phyloP scores from a whole-genome alignment of 129 eudicot genomes.

The Tanacetum coccineum region DNA sequence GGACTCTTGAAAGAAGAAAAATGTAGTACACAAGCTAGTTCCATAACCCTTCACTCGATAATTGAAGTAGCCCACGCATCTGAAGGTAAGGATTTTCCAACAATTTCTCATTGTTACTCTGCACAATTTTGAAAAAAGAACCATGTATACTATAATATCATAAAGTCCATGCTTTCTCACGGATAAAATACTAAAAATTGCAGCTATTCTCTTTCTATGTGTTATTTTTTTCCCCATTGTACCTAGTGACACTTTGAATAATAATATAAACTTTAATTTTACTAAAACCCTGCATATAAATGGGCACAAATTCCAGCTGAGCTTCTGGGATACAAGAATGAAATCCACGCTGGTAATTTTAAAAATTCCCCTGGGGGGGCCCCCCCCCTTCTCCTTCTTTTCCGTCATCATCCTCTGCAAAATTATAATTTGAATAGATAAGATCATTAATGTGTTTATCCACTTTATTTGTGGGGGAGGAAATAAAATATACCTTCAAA shows the following conservation, averaged over 20 bases:
- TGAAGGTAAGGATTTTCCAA: not conserved
- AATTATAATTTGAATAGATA: slow-evolving; percentile 17
- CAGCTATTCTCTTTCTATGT: not conserved
- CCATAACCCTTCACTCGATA: slow-evolving; percentile 33
- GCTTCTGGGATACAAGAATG: slow-evolving; percentile 92
- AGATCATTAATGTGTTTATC: slow-evolving; percentile 10
- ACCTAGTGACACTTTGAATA: too few relatives aligned
- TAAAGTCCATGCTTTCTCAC: not conserved
- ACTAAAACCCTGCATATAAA: slow-evolving; percentile 7
- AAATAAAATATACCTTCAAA: slow-evolving; percentile 53
- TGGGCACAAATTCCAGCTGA: slow-evolving; percentile 90
- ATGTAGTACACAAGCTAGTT: slow-evolving; percentile 13
- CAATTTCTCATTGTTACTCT: not conserved
- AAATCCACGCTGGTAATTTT: slow-evolving; percentile 83
- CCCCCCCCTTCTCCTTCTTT: too few relatives aligned
- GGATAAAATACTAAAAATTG: too few relatives aligned
- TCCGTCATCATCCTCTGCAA: slow-evolving; percentile 99
- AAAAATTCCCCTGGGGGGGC: too few relatives aligned
- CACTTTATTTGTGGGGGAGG: not conserved
- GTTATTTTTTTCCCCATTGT: not conserved
- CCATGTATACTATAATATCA: slow-evolving; percentile 1
- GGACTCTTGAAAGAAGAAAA: slow-evolving; percentile 6
- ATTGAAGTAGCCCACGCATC: not conserved
- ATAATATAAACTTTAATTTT: not conserved
- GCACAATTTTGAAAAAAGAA: slow-evolving; percentile 20